A percentile compares a stretch with the other conserved stretches of the same genome.
These are phyloP conservation scores for Plasmodium falciparum DNA, from an alignment of 169 alveolate genomes.

Conservation along the genomic window DNA sequence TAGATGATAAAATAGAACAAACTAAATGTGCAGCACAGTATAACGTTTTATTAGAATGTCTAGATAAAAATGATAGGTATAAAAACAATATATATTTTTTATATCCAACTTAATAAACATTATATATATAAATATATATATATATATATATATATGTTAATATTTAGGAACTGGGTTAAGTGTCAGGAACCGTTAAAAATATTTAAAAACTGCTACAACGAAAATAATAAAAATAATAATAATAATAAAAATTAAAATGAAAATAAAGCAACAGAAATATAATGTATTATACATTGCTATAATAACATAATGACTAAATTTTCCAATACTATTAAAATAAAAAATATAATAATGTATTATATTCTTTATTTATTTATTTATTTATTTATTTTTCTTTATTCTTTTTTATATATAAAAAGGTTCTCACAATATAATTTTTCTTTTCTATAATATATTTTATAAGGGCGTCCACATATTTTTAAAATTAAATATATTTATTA, in stretches of 20 bases:
- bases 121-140: not conserved
- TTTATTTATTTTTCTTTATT: not conserved
- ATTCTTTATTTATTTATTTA: not conserved
- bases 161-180: conserved; percentile 19
- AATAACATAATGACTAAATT: not conserved
- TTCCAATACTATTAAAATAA: not conserved
- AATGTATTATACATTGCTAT: not conserved
- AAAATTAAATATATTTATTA: not conserved
- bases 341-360: not conserved
- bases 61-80: conserved; percentile 80
- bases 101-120: not conserved
- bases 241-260: not conserved
- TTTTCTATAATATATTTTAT: too few relatives aligned
- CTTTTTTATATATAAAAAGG: too few relatives aligned
- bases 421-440: too few relatives aligned
- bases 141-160: not conserved
- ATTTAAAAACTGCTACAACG: conserved; percentile 11
- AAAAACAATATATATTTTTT: not conserved
- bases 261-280: not conserved
- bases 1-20: conserved; percentile 79
- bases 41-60: conserved; percentile 78
- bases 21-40: conserved; percentile 80
- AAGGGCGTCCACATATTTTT: too few relatives aligned
- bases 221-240: not conserved
- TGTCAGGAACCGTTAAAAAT: conserved; percentile 14